A percentile compares a stretch with the other conserved stretches of the same genome.
Evolutionary conservation across 108 stramenopile genomes (phyloP).

Genomic region (Schizochytrium sp.): DNA sequence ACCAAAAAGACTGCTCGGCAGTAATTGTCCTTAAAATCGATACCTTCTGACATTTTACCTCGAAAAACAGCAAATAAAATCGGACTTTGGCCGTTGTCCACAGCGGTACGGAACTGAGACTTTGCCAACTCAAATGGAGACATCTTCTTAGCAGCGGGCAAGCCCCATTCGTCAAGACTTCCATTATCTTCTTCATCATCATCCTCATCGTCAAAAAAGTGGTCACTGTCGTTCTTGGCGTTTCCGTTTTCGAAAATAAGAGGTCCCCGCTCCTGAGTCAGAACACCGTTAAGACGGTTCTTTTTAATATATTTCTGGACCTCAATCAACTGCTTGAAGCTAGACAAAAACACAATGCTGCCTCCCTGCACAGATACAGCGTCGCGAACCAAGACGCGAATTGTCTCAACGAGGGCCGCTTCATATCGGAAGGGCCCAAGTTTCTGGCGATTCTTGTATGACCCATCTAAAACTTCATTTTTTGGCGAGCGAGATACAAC

Average conservation of each 20-base stretch:
- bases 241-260: not conserved
- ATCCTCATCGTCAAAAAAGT: too few species aligned
- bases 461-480: not conserved
- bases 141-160: not conserved
- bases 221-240: slow-evolving; percentile 7
- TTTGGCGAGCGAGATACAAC: not conserved
- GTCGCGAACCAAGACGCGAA: not conserved
- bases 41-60: slow-evolving; percentile 87
- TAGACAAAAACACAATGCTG: not conserved
- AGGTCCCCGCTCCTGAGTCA: not conserved
- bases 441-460: not conserved
- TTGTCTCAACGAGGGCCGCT: not conserved
- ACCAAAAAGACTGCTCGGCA: slow-evolving; percentile 46
- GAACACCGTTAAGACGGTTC: not conserved
- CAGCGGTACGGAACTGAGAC: not conserved
- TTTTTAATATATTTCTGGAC: not conserved
- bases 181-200: not conserved
- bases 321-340: not conserved
- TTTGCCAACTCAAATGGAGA: slow-evolving; percentile 25
- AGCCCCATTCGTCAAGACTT: not conserved
- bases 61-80: slow-evolving; percentile 87
- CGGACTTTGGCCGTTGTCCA: slow-evolving; percentile 70
- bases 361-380: not conserved
- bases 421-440: not conserved
- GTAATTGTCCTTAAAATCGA: slow-evolving; percentile 66